Conservation (phyloP, 345 rosid genomes). For the Streptanthus diversifolius region DNA sequence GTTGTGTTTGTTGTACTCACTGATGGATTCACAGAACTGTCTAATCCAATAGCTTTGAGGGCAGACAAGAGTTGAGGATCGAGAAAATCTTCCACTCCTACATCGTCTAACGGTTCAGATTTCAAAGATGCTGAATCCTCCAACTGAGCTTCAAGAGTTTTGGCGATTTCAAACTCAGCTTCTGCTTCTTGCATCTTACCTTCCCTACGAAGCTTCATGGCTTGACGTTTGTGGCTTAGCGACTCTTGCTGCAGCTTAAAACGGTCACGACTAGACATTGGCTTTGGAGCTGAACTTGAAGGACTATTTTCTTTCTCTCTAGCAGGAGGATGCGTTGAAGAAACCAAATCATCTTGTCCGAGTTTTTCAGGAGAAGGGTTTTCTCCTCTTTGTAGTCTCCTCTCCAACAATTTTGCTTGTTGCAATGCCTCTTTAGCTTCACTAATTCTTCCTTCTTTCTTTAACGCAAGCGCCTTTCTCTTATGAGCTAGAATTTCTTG, state of each 20-base stretch:
- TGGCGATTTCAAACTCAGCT: constrained; percentile 85
- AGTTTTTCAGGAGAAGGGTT: constrained; percentile 36
- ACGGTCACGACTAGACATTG: constrained; percentile 74
- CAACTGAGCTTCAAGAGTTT: constrained; percentile 78
- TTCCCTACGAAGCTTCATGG: constrained; percentile 80
- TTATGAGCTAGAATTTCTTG: constrained; percentile 67
- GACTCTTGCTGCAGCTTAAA: constrained; percentile 89
- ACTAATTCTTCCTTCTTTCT: constrained; percentile 73
- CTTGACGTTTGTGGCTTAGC: constrained; percentile 76
- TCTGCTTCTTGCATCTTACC: constrained; percentile 83
- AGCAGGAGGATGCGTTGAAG: constrained; percentile 32
- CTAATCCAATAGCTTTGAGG: constrained; percentile 67
- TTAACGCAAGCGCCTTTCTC: constrained; percentile 72
- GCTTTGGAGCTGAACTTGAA: constrained; percentile 47
- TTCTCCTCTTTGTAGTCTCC: constrained; percentile 41
- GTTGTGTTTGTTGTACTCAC: constrained; percentile 26
- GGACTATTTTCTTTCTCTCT: constrained; percentile 42
- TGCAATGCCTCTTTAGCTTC: constrained; percentile 84
- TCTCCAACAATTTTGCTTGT: constrained; percentile 75
- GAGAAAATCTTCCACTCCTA: constrained; percentile 74
- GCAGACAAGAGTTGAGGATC: constrained; percentile 92
- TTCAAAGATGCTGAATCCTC: constrained; percentile 52
- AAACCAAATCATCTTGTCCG: neutral
- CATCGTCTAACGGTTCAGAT: constrained; percentile 42
- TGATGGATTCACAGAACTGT: constrained; percentile 30